Evolutionary conservation across 768 basidiomycete species (phyloP).

Genomic region (Suillus luteus): DNA sequence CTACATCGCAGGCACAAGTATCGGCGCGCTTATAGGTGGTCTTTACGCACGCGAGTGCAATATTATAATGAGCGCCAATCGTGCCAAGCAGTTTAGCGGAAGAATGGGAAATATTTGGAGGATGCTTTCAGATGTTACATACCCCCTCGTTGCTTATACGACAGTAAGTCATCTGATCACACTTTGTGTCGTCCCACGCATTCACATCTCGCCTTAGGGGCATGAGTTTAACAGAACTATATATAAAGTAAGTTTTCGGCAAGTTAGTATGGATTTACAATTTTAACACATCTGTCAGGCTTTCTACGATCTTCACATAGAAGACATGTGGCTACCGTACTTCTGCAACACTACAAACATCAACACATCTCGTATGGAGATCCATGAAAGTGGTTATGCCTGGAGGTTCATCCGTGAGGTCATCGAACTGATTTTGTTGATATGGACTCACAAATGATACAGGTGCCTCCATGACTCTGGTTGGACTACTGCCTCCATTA

Average conservation of each 20-base stretch:
- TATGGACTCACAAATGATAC: constrained; percentile 11
- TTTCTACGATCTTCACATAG: constrained; percentile 92
- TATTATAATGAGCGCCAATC: constrained; percentile 78
- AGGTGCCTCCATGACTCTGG: constrained; percentile 98
- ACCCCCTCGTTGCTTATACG: constrained; percentile 75
- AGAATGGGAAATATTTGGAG: constrained; percentile 96
- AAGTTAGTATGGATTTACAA: constrained; percentile 12
- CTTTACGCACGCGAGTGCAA: constrained; percentile 95
- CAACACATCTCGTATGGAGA: constrained; percentile 93
- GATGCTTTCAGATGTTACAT: constrained; percentile 88
- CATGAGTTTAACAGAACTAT: constrained; percentile 94
- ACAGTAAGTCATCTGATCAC: constrained; percentile 45
- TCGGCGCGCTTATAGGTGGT: constrained; percentile 91
- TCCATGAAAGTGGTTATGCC: constrained; percentile 98
- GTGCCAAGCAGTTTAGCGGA: constrained; percentile 89
- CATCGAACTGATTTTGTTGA: background rate
- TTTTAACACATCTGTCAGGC: constrained; percentile 44
- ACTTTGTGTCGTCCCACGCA: constrained; percentile 7
- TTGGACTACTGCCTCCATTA: constrained; percentile 90
- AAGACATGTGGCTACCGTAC: constrained; percentile 98
- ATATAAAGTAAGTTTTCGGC: constrained; percentile 64
- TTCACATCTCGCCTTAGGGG: constrained; percentile 52
- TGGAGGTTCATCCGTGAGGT: constrained; percentile 87
- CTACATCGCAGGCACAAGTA: constrained; percentile 91
- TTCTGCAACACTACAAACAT: constrained; percentile 99